phyloP scores from a whole-genome alignment of 73 alveolate species.

The Loxodes magnus region DNA sequence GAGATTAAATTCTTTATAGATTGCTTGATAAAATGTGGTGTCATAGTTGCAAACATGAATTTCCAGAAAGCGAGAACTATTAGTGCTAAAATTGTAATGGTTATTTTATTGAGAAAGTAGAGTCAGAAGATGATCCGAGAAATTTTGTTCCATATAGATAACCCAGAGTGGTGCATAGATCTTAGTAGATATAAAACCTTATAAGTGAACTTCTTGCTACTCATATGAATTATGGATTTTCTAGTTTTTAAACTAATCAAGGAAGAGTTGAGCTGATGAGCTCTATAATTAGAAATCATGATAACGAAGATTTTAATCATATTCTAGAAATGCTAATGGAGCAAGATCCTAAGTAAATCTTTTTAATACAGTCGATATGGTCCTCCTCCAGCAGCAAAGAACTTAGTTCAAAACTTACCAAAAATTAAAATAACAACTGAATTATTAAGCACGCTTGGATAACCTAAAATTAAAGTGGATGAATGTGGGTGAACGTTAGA shows the following conservation, averaged over 20 bases:
- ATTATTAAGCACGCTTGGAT: constrained; percentile 14
- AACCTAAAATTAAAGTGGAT: constrained; percentile 4
- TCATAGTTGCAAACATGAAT: constrained; percentile 45
- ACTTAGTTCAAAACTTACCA: constrained; percentile 32
- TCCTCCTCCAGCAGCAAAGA: constrained; percentile 75
- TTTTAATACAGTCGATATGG: constrained; percentile 34
- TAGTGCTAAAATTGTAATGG: constrained; percentile 12
- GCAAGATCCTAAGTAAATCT: background rate
- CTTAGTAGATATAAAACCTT: background rate
- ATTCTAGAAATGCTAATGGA: background rate
- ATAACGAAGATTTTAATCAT: constrained; percentile 9
- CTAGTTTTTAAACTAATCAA: background rate
- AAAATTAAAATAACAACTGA: constrained; percentile 34
- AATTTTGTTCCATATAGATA: constrained; percentile 23
- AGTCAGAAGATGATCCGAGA: constrained; percentile 19
- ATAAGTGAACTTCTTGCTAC: constrained; percentile 12
- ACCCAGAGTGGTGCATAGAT: background rate
- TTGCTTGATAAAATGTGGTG: constrained; percentile 36
- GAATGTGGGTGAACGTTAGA: constrained; percentile 1
- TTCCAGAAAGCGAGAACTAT: constrained; percentile 2
- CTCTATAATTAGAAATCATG: constrained; percentile 9
- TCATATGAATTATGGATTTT: background rate
- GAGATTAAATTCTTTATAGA: too few species aligned
- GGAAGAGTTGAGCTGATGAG: constrained; percentile 2
- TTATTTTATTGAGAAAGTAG: constrained; percentile 21